phyloP scores from a whole-genome alignment of 2,329 filamentous ascomycete species.

The Venturia oleaginea region DNA sequence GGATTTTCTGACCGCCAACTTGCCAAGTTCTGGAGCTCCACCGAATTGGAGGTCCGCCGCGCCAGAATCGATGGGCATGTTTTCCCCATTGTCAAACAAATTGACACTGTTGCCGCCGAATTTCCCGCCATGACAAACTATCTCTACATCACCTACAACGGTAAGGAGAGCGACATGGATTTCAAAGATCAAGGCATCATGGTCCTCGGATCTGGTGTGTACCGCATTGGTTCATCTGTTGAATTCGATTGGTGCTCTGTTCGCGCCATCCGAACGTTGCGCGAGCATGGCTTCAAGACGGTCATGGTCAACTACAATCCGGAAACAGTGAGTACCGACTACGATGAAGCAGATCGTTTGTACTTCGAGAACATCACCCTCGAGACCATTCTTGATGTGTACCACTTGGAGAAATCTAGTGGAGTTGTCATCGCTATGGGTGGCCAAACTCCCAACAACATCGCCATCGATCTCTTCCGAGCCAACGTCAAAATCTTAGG shows the following conservation, averaged over 20 bases:
- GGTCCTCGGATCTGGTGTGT: constrained; percentile 92
- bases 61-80: constrained; percentile 80
- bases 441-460: constrained; percentile 96
- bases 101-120: constrained; percentile 95
- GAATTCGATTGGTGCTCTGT: constrained; percentile 99
- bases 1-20: constrained; percentile 93
- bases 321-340: constrained; percentile 83
- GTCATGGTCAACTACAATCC: constrained; percentile 93
- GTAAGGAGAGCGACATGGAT: constrained; percentile 68
- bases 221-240: constrained; percentile 93
- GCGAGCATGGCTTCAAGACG: constrained; percentile 78
- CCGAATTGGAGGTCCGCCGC: constrained; percentile 80
- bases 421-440: constrained; percentile 94
- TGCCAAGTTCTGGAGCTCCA: constrained; percentile 88
- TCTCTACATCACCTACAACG: constrained; percentile 93
- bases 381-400: constrained; percentile 88
- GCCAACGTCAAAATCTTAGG: constrained; percentile 87
- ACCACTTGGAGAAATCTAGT: constrained; percentile 71
- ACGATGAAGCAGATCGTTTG: constrained; percentile 85
- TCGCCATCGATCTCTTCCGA: constrained; percentile 79
- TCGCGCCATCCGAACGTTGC: constrained; percentile 80
- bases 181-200: constrained; percentile 91
- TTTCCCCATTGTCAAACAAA: constrained; percentile 88
- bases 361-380: constrained; percentile 96
- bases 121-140: constrained; percentile 95